A percentile compares a stretch with the other conserved stretches of the same genome.
These are phyloP conservation scores for Microbotryum lychnidis-dioicae DNA, from an alignment of 1,284 basidiomycete species.

Conservation along the genomic window DNA sequence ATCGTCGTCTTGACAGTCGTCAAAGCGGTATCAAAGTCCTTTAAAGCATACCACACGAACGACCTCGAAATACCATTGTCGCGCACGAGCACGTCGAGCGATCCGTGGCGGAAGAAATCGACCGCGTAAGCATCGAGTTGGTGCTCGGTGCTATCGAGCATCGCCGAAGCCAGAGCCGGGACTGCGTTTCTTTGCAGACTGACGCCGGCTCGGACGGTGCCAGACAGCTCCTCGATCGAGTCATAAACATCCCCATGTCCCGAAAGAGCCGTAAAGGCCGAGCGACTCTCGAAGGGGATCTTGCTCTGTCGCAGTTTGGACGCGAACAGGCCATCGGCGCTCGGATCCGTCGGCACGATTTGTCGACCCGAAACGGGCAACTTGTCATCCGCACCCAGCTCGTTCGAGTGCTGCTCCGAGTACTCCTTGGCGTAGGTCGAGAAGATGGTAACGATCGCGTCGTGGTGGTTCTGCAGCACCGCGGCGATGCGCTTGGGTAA, in stretches of 20 bases:
- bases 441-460: conserved; percentile 51
- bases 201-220: conserved; percentile 50
- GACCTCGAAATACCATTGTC: conserved; percentile 38
- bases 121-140: conserved; percentile 55
- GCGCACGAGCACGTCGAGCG: conserved; percentile 44
- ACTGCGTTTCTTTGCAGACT: conserved; percentile 53
- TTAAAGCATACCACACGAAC: conserved; percentile 52
- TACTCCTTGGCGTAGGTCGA: conserved; percentile 51
- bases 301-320: conserved; percentile 43
- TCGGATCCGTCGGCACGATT: not conserved
- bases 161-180: conserved; percentile 49
- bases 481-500: conserved; percentile 43
- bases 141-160: conserved; percentile 37
- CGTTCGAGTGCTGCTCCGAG: conserved; percentile 40
- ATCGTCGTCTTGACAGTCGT: conserved; percentile 46
- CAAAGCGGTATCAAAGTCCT: conserved; percentile 51
- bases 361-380: conserved; percentile 45
- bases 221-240: conserved; percentile 49
- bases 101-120: conserved; percentile 60
- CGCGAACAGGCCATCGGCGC: conserved; percentile 41
- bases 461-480: conserved; percentile 48
- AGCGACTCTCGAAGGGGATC: conserved; percentile 45
- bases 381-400: conserved; percentile 43
- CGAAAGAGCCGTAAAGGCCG: conserved; percentile 55
- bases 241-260: conserved; percentile 53